Conservation (phyloP, 805 yeast genomes). For the Kuraishia borneana region DNA sequence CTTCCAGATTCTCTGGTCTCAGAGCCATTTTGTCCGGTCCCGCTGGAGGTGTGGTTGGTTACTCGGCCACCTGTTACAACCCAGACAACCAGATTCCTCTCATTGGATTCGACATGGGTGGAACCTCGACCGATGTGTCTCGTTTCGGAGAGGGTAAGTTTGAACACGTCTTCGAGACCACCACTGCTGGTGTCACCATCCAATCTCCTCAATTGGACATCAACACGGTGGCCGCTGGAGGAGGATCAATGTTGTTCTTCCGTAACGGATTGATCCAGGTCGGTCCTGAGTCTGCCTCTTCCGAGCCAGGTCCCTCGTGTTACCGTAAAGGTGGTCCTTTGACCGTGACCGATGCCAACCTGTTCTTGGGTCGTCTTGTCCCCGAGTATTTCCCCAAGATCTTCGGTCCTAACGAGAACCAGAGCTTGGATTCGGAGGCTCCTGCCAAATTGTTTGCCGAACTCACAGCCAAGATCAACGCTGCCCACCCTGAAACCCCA, state of each 20-base stretch:
- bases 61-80: slow-evolving; percentile 70
- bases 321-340: slow-evolving; percentile 78
- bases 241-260: slow-evolving; percentile 61
- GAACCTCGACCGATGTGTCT: slow-evolving; percentile 81
- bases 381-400: slow-evolving; percentile 73
- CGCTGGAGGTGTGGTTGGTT: slow-evolving; percentile 97
- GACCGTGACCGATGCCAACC: slow-evolving; percentile 79
- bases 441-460: slow-evolving; percentile 38
- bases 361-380: slow-evolving; percentile 58
- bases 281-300: slow-evolving; percentile 81
- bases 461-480: slow-evolving; percentile 47
- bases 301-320: slow-evolving; percentile 87
- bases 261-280: slow-evolving; percentile 66
- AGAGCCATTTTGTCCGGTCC: slow-evolving; percentile 90
- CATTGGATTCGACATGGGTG: slow-evolving; percentile 86
- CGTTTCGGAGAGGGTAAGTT: slow-evolving; percentile 47
- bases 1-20: slow-evolving; percentile 74
- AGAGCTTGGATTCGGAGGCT: slow-evolving; percentile 48
- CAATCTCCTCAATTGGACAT: slow-evolving; percentile 81
- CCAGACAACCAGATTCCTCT: slow-evolving; percentile 44
- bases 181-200: slow-evolving; percentile 74
- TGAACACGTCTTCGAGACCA: slow-evolving; percentile 75
- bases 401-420: slow-evolving; percentile 72
- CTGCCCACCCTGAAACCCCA: slow-evolving; percentile 26
- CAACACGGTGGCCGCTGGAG: slow-evolving; percentile 80